Conservation (phyloP, 1,139 yeast genomes). For the Candida tropicalis region DNA sequence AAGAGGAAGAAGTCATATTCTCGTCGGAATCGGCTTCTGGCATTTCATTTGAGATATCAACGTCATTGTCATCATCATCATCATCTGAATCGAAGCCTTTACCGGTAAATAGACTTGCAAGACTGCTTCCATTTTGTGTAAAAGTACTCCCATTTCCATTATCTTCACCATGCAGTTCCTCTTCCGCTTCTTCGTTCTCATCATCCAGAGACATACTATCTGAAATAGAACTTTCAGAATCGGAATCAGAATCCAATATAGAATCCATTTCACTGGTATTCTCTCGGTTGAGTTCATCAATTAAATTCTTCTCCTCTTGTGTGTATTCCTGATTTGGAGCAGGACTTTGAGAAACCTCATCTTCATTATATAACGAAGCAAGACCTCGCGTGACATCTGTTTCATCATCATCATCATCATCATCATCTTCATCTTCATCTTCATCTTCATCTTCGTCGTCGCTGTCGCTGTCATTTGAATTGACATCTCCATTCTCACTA, state of each 20-base stretch:
- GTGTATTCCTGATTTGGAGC: conserved; percentile 28
- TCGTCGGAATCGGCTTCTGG: conserved; percentile 24
- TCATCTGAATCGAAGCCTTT: conserved; percentile 10
- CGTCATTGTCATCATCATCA: conserved; percentile 17
- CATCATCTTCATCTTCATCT: conserved; percentile 24
- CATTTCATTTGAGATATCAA: conserved; percentile 10
- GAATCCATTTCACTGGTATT: conserved; percentile 15
- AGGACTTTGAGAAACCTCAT: conserved; percentile 11
- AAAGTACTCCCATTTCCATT: background rate
- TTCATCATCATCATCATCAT: conserved; percentile 25
- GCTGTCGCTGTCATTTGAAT: conserved; percentile 19
- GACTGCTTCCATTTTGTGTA: conserved; percentile 6
- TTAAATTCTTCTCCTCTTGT: conserved; percentile 36
- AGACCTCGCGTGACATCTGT: conserved; percentile 28
- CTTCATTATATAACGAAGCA: conserved; percentile 35
- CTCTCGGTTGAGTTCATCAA: conserved; percentile 22
- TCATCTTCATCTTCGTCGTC: conserved; percentile 24
- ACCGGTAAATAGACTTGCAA: conserved; percentile 14
- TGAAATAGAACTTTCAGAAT: conserved; percentile 17
- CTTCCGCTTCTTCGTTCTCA: conserved; percentile 15
- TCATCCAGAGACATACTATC: conserved; percentile 16
- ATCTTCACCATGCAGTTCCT: conserved; percentile 5
- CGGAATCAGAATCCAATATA: conserved; percentile 27
- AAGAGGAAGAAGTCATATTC: conserved; percentile 16
- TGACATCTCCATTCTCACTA: conserved; percentile 6